These are phyloP conservation scores for Colletotrichum spaethianum DNA, from an alignment of 2,329 filamentous ascomycete genomes.

Conservation along the genomic window DNA sequence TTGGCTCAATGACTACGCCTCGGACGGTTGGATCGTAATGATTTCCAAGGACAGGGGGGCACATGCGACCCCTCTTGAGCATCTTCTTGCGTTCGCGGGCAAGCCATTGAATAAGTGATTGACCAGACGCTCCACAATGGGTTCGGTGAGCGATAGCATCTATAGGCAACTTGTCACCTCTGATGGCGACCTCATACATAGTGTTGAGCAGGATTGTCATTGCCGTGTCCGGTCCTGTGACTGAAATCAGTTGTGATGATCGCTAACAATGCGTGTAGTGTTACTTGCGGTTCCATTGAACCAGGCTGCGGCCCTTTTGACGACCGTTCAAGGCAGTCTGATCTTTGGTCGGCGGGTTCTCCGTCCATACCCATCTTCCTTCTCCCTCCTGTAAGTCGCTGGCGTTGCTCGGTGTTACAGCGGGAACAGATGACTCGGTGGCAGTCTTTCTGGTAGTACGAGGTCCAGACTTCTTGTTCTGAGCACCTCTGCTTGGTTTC, in stretches of 20 bases:
- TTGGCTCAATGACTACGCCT: neutral
- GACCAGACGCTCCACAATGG: slow-evolving; percentile 56
- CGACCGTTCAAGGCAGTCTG: neutral
- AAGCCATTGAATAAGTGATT: slow-evolving; percentile 56
- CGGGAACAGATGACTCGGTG: neutral
- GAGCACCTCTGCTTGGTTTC: neutral
- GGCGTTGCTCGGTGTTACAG: neutral
- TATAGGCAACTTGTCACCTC: slow-evolving; percentile 55
- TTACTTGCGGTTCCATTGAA: slow-evolving; percentile 11
- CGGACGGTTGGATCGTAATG: neutral
- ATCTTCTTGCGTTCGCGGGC: slow-evolving; percentile 9
- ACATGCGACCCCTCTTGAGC: neutral
- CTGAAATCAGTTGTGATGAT: neutral
- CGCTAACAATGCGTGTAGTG: neutral
- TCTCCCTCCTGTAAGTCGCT: neutral
- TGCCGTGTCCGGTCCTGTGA: slow-evolving; percentile 59
- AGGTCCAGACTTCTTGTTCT: neutral
- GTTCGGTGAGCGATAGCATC: slow-evolving; percentile 57
- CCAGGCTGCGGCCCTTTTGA: neutral
- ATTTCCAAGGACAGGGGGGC: neutral
- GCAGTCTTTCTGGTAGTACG: neutral
- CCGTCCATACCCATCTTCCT: neutral
- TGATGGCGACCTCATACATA: slow-evolving; percentile 55
- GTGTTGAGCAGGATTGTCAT: slow-evolving; percentile 61
- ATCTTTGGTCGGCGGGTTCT: neutral